A percentile compares a stretch with the other conserved stretches of the same genome.
Conservation (phyloP, 768 basidiomycete species). For the Auriculariales sp. region DNA sequence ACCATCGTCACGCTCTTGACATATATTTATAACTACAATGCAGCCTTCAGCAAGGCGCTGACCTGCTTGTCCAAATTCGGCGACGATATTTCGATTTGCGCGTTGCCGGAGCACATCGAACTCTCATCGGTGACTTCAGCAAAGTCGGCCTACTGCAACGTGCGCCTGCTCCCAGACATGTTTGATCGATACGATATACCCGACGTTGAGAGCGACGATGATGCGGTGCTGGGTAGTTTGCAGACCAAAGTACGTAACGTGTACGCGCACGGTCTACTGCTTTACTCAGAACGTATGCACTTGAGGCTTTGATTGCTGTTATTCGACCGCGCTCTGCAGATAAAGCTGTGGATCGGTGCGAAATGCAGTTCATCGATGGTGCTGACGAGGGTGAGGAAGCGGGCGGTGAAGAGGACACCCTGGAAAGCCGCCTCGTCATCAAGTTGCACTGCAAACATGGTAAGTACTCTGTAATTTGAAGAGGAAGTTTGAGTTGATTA, state of each 20-base stretch:
- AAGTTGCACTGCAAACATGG: constrained; percentile 77
- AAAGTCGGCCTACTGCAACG: constrained; percentile 68
- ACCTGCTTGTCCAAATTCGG: constrained; percentile 70
- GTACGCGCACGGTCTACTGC: too few species aligned
- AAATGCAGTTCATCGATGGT: too few species aligned
- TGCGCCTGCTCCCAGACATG: constrained; percentile 52
- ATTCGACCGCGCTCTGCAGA: constrained; percentile 61
- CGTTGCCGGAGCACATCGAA: constrained; percentile 41
- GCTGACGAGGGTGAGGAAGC: too few species aligned
- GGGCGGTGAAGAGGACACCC: constrained; percentile 34
- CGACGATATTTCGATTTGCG: constrained; percentile 62
- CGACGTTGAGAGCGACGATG: too few species aligned
- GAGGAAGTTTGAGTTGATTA: constrained; percentile 6
- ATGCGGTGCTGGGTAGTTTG: constrained; percentile 48
- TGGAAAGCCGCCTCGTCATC: constrained; percentile 60
- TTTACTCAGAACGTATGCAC: too few species aligned
- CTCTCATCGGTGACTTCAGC: constrained; percentile 68
- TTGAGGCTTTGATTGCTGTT: constrained; percentile 54
- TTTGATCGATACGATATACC: constrained; percentile 54
- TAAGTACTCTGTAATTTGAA: constrained; percentile 23
- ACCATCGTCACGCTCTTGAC: too few species aligned
- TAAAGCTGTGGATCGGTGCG: constrained; percentile 64
- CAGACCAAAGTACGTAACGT: constrained; percentile 44
- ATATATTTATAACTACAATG: constrained; percentile 3
- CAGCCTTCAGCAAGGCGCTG: constrained; percentile 64